A percentile compares a stretch with the other conserved stretches of the same genome.
Conservation (phyloP, 1,284 basidiomycete genomes). For the Leucoagaricus sp. region DNA sequence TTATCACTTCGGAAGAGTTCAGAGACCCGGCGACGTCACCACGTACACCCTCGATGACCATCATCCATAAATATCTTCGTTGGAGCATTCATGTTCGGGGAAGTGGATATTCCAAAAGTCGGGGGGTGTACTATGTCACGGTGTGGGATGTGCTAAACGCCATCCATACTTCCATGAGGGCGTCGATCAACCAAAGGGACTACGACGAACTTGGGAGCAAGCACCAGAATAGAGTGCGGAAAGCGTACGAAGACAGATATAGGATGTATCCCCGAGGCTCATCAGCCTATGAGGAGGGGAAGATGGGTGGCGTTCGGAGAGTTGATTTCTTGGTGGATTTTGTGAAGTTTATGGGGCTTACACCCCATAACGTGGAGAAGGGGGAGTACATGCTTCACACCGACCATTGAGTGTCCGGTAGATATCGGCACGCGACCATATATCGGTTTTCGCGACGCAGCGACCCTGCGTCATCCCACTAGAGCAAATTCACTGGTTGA, state of each 20-base stretch:
- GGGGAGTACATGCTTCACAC: conserved; percentile 12
- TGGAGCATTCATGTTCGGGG: conserved; percentile 25
- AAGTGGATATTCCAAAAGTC: conserved; percentile 18
- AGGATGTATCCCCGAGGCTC: conserved; percentile 19
- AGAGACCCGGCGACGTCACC: conserved; percentile 26
- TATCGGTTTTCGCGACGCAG: background rate
- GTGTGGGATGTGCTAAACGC: conserved; percentile 66
- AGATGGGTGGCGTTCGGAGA: conserved; percentile 30
- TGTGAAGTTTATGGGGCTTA: conserved; percentile 29
- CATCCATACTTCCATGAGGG: conserved; percentile 54
- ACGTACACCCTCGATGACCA: conserved; percentile 23
- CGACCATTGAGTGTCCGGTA: background rate
- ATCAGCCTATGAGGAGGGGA: conserved; percentile 23
- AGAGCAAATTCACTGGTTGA: background rate
- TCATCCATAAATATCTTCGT: conserved; percentile 22
- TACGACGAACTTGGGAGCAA: conserved; percentile 56
- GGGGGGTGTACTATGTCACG: conserved; percentile 39
- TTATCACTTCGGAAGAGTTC: conserved; percentile 16
- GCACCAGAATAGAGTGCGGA: conserved; percentile 23
- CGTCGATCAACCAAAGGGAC: conserved; percentile 63
- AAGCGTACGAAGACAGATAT: conserved; percentile 31
- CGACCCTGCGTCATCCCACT: background rate
- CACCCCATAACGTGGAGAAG: conserved; percentile 2
- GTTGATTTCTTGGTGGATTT: conserved; percentile 32
- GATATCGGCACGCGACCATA: too few species aligned